A percentile compares a stretch with the other conserved stretches of the same genome.
Conservation (phyloP, 2,329 filamentous ascomycete genomes). For the Colletotrichum orchidophilum region DNA sequence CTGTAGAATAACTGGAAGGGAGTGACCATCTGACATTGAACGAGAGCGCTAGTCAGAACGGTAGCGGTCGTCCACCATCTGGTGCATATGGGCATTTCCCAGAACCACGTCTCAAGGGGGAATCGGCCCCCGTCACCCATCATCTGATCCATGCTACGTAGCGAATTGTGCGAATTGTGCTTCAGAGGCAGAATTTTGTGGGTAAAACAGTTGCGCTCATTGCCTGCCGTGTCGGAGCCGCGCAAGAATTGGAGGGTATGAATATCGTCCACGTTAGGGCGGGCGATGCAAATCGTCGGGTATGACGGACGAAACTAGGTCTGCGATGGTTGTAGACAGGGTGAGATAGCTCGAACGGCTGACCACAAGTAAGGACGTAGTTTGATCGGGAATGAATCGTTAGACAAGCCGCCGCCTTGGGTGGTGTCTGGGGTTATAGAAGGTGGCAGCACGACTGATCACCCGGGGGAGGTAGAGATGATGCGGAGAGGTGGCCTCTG, state of each 20-base stretch:
- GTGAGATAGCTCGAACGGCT: background rate
- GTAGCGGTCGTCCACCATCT: conserved; percentile 97
- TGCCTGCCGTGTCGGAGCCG: background rate
- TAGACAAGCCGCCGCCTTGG: background rate
- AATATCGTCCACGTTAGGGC: background rate
- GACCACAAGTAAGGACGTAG: background rate
- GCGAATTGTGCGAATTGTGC: background rate
- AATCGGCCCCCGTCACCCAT: conserved; percentile 70
- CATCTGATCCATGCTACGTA: conserved; percentile 62
- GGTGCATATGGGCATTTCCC: conserved; percentile 97
- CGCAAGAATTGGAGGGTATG: background rate
- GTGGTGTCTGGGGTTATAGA: background rate
- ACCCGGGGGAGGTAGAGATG: background rate
- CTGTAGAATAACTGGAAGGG: conserved; percentile 98
- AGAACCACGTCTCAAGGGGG: conserved; percentile 97
- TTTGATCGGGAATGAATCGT: background rate
- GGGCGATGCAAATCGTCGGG: background rate
- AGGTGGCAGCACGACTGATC: background rate
- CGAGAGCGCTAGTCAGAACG: conserved; percentile 84
- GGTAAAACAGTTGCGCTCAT: conserved; percentile 2
- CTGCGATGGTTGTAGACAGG: background rate
- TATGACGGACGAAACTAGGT: background rate
- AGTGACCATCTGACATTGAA: conserved; percentile 92
- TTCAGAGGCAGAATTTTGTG: background rate
- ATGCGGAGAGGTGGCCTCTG: conserved; percentile 8